These are phyloP conservation scores for Parmelia sp. DNA, from an alignment of 495 filamentous ascomycete species.

Conservation along the genomic window DNA sequence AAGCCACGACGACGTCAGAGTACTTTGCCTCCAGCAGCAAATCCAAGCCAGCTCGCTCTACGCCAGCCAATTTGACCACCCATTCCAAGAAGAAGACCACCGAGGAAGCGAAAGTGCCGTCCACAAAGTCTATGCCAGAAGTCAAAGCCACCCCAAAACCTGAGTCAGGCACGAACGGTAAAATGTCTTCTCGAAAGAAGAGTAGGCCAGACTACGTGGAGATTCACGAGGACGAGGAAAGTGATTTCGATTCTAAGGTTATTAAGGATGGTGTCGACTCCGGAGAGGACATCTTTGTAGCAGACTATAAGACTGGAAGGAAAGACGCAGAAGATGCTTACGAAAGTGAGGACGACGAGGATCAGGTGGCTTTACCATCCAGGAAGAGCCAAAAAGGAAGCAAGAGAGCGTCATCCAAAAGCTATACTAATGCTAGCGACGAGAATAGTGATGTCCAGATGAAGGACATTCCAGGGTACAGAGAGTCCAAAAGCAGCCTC, in stretches of 20 bases:
- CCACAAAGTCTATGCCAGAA: constrained; percentile 28
- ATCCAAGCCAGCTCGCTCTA: constrained; percentile 32
- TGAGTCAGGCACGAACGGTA: constrained; percentile 25
- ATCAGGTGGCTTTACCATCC: constrained; percentile 31
- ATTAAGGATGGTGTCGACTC: constrained; percentile 58
- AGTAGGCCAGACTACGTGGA: constrained; percentile 32
- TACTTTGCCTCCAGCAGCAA: constrained; percentile 58
- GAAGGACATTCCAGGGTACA: constrained; percentile 27
- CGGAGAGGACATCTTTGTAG: constrained; percentile 66
- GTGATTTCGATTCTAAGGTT: constrained; percentile 34
- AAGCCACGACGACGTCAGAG: constrained; percentile 52
- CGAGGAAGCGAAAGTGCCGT: constrained; percentile 21
- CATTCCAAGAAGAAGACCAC: constrained; percentile 13
- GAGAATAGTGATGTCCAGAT: constrained; percentile 38
- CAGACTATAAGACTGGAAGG: constrained; percentile 49
- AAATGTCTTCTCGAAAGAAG: constrained; percentile 32
- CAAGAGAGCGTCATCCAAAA: constrained; percentile 11
- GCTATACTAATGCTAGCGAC: constrained; percentile 30
- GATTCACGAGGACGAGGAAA: constrained; percentile 34
- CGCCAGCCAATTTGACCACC: constrained; percentile 31
- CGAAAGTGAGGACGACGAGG: constrained; percentile 56
- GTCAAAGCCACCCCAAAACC: constrained; percentile 22
- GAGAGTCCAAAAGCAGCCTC: constrained; percentile 27
- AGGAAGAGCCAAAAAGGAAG: constrained; percentile 6
- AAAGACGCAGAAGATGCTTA: constrained; percentile 62